phyloP scores from a whole-genome alignment of 2,329 filamentous ascomycete species.

The Paramyrothecium roridum region DNA sequence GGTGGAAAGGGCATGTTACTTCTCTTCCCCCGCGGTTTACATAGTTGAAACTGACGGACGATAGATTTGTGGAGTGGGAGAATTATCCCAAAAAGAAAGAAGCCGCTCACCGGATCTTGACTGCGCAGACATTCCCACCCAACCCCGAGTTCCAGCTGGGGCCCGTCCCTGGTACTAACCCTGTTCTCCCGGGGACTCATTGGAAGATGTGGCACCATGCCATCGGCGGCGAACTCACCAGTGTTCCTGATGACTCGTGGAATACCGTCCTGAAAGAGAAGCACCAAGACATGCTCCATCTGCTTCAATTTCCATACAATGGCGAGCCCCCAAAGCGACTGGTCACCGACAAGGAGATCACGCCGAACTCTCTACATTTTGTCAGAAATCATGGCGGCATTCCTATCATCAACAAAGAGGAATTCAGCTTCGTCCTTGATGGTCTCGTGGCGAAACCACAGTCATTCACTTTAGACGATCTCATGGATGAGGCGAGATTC shows the following conservation, averaged over 20 bases:
- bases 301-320: constrained; percentile 63
- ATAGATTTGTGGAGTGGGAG: constrained; percentile 66
- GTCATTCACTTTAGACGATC: constrained; percentile 53
- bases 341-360: constrained; percentile 53
- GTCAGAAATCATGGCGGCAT: constrained; percentile 72
- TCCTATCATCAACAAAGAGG: constrained; percentile 57
- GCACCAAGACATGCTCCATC: constrained; percentile 56
- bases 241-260: constrained; percentile 58
- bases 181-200: constrained; percentile 50
- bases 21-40: not conserved
- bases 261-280: constrained; percentile 53
- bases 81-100: constrained; percentile 66
- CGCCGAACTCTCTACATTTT: constrained; percentile 57
- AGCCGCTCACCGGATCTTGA: constrained; percentile 49
- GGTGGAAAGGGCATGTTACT: constrained; percentile 26
- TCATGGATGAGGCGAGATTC: constrained; percentile 58
- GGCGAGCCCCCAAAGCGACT: constrained; percentile 60
- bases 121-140: constrained; percentile 22
- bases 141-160: constrained; percentile 54
- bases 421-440: constrained; percentile 52
- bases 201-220: constrained; percentile 60
- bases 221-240: constrained; percentile 30
- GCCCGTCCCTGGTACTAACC: constrained; percentile 54
- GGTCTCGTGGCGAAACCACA: constrained; percentile 59
- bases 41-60: not conserved